Evolutionary conservation across 1,284 basidiomycete species (phyloP), one percentile per base, ranked within the genome.

Genomic region (Veloporphyrellus conicus): DNA sequence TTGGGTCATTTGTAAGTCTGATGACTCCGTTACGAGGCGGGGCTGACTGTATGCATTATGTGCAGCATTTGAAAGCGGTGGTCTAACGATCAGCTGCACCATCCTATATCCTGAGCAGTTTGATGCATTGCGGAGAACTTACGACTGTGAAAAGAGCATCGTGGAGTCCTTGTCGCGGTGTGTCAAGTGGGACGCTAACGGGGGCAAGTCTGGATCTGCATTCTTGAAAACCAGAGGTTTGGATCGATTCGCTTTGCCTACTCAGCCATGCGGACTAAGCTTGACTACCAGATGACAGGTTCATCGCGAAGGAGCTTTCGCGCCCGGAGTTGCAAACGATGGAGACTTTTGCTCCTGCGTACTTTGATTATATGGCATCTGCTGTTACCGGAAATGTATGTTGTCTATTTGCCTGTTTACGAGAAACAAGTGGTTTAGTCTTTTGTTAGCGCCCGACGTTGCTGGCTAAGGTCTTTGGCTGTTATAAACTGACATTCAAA

Each of bases 31-130:
- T 27, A 43, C 22, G 19, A 37, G 12, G 39, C 14, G 14, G 14
- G 32, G 32, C 43, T 39, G 28, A 54, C 32, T 43, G 22, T 23
- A 39, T n/a, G 37, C n/a, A 10, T 54, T 86, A 82, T 29, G 87
- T 87, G 57, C 49, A 93, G 91, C 89, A 18, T 92, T 93, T 61
- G 90, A 93, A 64, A 90, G 89, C 54, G 88, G 88, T 25, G 88
- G 88, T n/a, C 73, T 92, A 45, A 91, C 87, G n/a, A 93, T 96
- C 57, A 92, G 91, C 61, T 98, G 94, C 66, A 92, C 93, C 4
- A 87, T 98, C 54, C 81, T 99, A 47, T 98, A 93, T 65, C 93
- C 94, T 0, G 93, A 99, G 66, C 93, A 98, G 65, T 99, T 99
- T 58, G 94, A 98, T 59, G 92, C 92, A 5, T 71, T 99, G 36